These are phyloP conservation scores for Jamesozyma spencerorum DNA, from an alignment of 805 yeast genomes.

Conservation along the genomic window DNA sequence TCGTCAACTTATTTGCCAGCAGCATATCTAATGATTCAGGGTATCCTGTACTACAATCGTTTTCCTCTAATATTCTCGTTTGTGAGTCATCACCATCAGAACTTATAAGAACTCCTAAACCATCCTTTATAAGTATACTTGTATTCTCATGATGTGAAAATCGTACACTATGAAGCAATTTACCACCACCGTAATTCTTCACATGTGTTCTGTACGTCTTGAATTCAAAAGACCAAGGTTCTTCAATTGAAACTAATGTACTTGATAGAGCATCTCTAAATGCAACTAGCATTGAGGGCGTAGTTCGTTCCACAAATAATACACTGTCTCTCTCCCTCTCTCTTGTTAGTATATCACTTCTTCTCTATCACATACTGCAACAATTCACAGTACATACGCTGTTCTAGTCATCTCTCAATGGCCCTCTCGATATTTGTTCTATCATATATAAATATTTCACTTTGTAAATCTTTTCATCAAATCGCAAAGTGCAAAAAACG, in stretches of 20 bases:
- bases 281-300: slow-evolving; percentile 25
- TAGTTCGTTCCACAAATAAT: slow-evolving; percentile 25
- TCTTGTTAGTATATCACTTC: too few relatives aligned
- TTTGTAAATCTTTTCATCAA: too few relatives aligned
- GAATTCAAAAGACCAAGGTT: slow-evolving; percentile 27
- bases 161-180: slow-evolving; percentile 23
- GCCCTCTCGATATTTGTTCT: neutral
- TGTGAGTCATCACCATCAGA: slow-evolving; percentile 7
- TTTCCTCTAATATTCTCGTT: slow-evolving; percentile 8
- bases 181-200: slow-evolving; percentile 15
- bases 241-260: slow-evolving; percentile 16
- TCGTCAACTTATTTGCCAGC: slow-evolving; percentile 20
- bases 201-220: slow-evolving; percentile 22
- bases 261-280: slow-evolving; percentile 25
- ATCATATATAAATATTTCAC: neutral
- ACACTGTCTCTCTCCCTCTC: too few relatives aligned
- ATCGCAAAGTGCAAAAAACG: too few relatives aligned
- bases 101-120: slow-evolving; percentile 14
- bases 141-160: slow-evolving; percentile 20
- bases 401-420: slow-evolving; percentile 10
- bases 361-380: too few relatives aligned
- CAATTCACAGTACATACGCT: slow-evolving; percentile 23
- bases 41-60: slow-evolving; percentile 18
- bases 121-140: slow-evolving; percentile 21
- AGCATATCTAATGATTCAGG: slow-evolving; percentile 22